Evolutionary conservation across 208 protist genomes (phyloP), one percentile per base, ranked within the genome.

Genomic region (Plasmodiophora brassicae): DNA sequence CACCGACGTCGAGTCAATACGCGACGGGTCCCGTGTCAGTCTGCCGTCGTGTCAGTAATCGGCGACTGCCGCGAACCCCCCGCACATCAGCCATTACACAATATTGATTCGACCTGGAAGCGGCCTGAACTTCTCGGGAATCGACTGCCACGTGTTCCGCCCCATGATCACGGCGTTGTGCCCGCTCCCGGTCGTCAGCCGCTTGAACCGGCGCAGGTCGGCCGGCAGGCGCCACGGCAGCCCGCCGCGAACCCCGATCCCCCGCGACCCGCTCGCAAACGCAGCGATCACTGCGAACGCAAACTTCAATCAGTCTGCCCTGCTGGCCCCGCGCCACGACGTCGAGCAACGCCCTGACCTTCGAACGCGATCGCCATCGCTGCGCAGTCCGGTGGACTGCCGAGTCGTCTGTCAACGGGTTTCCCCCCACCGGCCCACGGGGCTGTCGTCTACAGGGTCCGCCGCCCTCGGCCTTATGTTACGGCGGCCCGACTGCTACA

Each of bases 81-180:
- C 25, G 25, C 50, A 28, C 50, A 25, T 28, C 50, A 28, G 50
- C 20, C 20, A 28, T 25, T 28, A 25, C 50, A 98, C 95, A 1
- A 98, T 93, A 89, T 97, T 98, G 10, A 98, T 85, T 0, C 97
- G 94, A 1, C 94, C 94, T 32, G 87, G 85, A 5, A 98, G 92
- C 0, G 97, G 97, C 0, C 95, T 93, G 85, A 95, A 96, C 87
- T 93, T 92, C 0, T 60, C 28, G 20, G 97, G 96, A 32, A 98
- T 96, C 32, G 95, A 97, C 41, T 97, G 94, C 96, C 96, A 98
- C 46, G 96, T 98, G 92, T 98, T 97, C 45, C 96, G 93, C 20
- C 97, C 97, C 97, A 98, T 98, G 71, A 98, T 94, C n/a, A 97
- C 96, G 0, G 96, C 96, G 88, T 98, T 98, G 57, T 71, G 43